Conservation (phyloP, 2,329 filamentous ascomycete genomes). For the Fusarium gaditjirri region DNA sequence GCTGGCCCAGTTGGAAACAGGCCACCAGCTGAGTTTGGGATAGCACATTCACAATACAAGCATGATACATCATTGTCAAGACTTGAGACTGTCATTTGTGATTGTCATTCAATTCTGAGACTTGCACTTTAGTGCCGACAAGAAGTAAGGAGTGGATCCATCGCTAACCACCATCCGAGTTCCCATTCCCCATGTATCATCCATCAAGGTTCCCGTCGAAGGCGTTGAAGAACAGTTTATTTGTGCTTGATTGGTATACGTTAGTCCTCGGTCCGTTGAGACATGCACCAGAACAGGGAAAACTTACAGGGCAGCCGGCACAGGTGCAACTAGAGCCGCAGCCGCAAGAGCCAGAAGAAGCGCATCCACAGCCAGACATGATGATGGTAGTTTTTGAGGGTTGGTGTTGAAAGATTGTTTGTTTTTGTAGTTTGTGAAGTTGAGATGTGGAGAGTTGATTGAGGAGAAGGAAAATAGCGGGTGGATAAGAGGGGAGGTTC, state of each 20-base stretch:
- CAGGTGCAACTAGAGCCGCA: conserved; percentile 57
- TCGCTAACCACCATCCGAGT: conserved; percentile 11
- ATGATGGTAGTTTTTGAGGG: conserved; percentile 39
- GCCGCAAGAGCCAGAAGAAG: conserved; percentile 54
- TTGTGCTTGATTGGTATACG: conserved; percentile 45
- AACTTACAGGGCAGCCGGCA: conserved; percentile 56
- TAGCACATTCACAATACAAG: not conserved
- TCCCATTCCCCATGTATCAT: conserved; percentile 11
- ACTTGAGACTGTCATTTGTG: conserved; percentile 11
- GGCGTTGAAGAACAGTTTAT: conserved; percentile 33
- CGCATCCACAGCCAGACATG: conserved; percentile 57
- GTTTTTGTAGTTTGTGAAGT: conserved; percentile 4
- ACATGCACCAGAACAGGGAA: conserved; percentile 20
- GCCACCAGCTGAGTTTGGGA: not conserved
- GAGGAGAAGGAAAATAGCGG: conserved; percentile 17
- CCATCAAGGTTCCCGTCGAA: conserved; percentile 43
- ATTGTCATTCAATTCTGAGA: conserved; percentile 12
- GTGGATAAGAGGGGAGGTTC: conserved; percentile 21
- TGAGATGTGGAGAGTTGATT: conserved; percentile 14
- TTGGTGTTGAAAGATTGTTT: conserved; percentile 16
- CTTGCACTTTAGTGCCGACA: conserved; percentile 4
- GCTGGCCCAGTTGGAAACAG: not conserved
- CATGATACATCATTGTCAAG: not conserved
- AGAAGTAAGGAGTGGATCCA: conserved; percentile 40
- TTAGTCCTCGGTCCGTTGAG: conserved; percentile 23